Evolutionary conservation across 2,329 filamentous ascomycete species (phyloP).

Genomic region (Alternaria sp.): DNA sequence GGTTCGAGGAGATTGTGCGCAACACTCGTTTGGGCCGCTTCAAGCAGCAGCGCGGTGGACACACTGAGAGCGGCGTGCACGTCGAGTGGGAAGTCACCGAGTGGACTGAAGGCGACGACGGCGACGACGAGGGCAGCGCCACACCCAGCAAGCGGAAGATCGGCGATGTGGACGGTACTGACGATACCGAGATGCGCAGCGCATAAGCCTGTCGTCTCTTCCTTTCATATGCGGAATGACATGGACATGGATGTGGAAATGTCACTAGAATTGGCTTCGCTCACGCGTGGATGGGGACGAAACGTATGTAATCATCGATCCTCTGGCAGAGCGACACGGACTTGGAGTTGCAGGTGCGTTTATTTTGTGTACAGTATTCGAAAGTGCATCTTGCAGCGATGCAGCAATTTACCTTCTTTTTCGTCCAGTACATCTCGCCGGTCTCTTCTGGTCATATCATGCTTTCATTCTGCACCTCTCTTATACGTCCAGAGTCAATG

Average conservation of each 20-base stretch:
- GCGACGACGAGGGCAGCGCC: constrained; percentile 44
- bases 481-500: neutral
- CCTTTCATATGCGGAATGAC: constrained; percentile 5
- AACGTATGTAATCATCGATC: constrained; percentile 17
- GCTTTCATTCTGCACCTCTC: neutral
- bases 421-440: neutral
- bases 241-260: constrained; percentile 7
- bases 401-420: constrained; percentile 3
- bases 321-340: constrained; percentile 20
- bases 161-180: constrained; percentile 41
- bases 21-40: constrained; percentile 76
- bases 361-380: constrained; percentile 16
- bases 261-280: constrained; percentile 32
- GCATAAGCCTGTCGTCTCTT: constrained; percentile 20
- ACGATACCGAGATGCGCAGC: constrained; percentile 45
- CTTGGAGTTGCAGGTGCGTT: constrained; percentile 28
- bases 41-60: constrained; percentile 67
- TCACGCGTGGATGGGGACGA: constrained; percentile 36
- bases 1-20: constrained; percentile 84
- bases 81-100: constrained; percentile 89
- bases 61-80: constrained; percentile 69
- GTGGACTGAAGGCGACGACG: constrained; percentile 56
- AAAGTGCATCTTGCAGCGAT: neutral
- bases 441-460: neutral
- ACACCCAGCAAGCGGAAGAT: constrained; percentile 48